Conservation (phyloP, 140 eudicot genomes). For the Stevia rebaudiana region DNA sequence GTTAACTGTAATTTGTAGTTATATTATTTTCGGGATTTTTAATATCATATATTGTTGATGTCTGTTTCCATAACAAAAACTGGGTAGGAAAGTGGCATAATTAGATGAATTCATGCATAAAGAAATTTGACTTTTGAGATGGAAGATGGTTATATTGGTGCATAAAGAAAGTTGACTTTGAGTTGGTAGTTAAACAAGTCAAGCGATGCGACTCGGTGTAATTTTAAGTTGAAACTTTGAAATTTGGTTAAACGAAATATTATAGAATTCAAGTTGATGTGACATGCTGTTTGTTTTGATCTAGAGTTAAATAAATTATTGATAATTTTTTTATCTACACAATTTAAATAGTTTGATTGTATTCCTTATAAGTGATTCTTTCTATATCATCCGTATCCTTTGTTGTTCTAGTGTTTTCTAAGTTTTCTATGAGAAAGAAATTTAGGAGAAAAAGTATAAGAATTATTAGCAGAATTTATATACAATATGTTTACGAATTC, state of each 20-base stretch:
- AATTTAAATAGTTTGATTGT: not conserved
- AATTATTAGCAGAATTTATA: not conserved
- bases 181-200: no score
- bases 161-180: no score
- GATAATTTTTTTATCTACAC: not conserved
- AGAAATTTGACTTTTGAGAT: not conserved
- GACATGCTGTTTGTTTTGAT: not conserved
- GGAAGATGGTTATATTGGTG: no score
- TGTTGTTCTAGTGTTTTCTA: not conserved
- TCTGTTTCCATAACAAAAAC: not conserved
- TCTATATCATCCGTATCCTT: not conserved
- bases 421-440: not conserved
- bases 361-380: not conserved
- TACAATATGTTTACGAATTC: not conserved
- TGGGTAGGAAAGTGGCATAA: conserved; percentile 2
- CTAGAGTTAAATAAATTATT: not conserved
- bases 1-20: not conserved
- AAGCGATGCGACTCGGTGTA: no score
- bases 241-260: not conserved
- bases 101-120: not conserved
- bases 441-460: not conserved
- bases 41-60: not conserved
- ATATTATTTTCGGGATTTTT: not conserved
- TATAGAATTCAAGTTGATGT: not conserved
- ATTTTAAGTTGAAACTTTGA: not conserved